Percentiles rank a stretch among this genome's conserved stretches.
Conservation (phyloP, 2,329 filamentous ascomycete genomes). For the Colletotrichum nymphaeae region DNA sequence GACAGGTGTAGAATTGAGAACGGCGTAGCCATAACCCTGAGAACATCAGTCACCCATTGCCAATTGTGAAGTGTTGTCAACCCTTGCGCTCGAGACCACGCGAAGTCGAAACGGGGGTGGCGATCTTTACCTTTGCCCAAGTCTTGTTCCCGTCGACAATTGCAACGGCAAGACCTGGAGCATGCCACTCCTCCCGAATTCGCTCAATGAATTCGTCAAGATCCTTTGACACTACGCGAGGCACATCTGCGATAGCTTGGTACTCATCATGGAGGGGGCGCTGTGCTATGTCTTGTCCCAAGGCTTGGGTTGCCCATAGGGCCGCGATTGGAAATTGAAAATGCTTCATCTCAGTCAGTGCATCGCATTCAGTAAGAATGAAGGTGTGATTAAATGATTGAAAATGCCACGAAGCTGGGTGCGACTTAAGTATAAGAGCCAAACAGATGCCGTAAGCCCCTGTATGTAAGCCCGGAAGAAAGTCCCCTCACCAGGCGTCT, state of each 20-base stretch:
- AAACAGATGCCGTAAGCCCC: background rate
- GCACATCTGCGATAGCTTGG: background rate
- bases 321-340: background rate
- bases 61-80: background rate
- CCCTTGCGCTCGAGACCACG: background rate
- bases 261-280: background rate
- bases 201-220: constrained; percentile 38
- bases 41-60: constrained; percentile 24
- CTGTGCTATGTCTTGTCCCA: background rate
- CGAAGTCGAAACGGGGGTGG: background rate
- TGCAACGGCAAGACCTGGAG: constrained; percentile 54
- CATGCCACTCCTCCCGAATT: constrained; percentile 49
- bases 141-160: constrained; percentile 52
- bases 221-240: background rate
- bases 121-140: constrained; percentile 44
- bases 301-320: background rate
- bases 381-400: background rate
- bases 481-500: background rate
- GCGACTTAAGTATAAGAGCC: background rate
- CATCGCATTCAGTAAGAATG: background rate
- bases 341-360: background rate
- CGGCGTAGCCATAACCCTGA: constrained; percentile 52
- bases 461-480: background rate
- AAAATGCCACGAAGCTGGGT: background rate
- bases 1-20: constrained; percentile 48